Base-by-base conservation (phyloP, 208 protist genomes). In the Plasmodiophora brassicae region DNA sequence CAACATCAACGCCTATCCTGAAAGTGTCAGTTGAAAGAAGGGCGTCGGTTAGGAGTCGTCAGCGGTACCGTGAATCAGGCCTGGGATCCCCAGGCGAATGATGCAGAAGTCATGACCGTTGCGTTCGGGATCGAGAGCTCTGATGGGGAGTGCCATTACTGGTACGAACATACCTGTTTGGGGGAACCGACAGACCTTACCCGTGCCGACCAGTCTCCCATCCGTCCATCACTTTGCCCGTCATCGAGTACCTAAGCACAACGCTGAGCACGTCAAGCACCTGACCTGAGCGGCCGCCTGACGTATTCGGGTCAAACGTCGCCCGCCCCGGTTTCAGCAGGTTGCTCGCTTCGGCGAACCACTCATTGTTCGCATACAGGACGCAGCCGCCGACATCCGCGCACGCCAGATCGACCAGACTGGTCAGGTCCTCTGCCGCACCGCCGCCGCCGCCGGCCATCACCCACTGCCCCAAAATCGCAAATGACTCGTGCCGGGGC, bases 61-160 rank as follows among this genome's bases (percentile, higher is more conserved):
- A 14, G 25, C 14, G 20, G 50, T 57, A 57, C 50, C 25, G 50
- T 14, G 20, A 32, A 78, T 78, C 32, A 78, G 32, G 65, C 65
- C 65, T 38, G 65, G 14, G 65, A 78, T 78, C 14, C 65, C 65
- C 20, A 78, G n/a, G 14, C n/a, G 5, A 32, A 78, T 78, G 20
- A 78, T 78, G n/a, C 65, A 78, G 65, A 78, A 78, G 41, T 78
- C 65, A 38, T 5, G n/a, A 78, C 65, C 65, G 20, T 32, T 32
- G 5, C 65, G 65, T 8, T 5, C 5, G 5, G 32, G 10, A 78
- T 78, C n/a, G 14, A 36, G n/a, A 5, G n/a, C 32, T 36, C 65
- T 78, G n/a, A 78, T 14, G 32, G n/a, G 32, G 5, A 36, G 14
- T 57, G 50, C 25, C 50, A 25, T 38, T 44, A 78, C 5, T 44